Evolutionary conservation across 768 basidiomycete species (phyloP).

Genomic region (Tylopilus intermedius): DNA sequence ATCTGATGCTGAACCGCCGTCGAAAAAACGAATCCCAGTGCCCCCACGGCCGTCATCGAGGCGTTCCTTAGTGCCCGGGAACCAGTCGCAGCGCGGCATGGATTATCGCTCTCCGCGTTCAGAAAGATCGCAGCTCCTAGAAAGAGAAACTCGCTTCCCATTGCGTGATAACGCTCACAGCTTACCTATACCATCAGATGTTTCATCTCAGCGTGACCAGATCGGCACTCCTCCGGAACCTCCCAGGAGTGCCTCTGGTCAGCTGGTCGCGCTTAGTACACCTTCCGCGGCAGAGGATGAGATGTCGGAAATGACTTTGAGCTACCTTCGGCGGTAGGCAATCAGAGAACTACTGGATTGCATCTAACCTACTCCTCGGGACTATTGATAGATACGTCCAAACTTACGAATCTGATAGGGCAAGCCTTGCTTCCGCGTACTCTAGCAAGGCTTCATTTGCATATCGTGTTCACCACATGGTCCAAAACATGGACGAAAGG

Average conservation of each 20-base stretch:
- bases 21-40: constrained; percentile 14
- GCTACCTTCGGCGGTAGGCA: constrained; percentile 28
- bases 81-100: neutral
- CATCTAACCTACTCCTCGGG: constrained; percentile 1
- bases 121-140: neutral
- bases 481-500: neutral
- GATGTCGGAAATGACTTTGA: constrained; percentile 28
- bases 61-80: neutral
- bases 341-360: neutral
- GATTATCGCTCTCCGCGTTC: neutral
- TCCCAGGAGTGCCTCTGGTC: neutral
- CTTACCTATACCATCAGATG: neutral
- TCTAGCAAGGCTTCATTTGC: constrained; percentile 28
- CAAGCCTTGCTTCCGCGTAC: constrained; percentile 31
- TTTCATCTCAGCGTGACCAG: neutral
- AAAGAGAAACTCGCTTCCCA: neutral
- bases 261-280: neutral
- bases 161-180: neutral
- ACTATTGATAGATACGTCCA: constrained; percentile 25
- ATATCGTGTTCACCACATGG: constrained; percentile 21
- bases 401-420: constrained; percentile 30
- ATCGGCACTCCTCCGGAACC: neutral
- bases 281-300: constrained; percentile 17
- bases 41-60: constrained; percentile 17
- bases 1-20: neutral